phyloP scores from a whole-genome alignment of 192 early-diverging fungal species.

The Blastocladiella britannica region DNA sequence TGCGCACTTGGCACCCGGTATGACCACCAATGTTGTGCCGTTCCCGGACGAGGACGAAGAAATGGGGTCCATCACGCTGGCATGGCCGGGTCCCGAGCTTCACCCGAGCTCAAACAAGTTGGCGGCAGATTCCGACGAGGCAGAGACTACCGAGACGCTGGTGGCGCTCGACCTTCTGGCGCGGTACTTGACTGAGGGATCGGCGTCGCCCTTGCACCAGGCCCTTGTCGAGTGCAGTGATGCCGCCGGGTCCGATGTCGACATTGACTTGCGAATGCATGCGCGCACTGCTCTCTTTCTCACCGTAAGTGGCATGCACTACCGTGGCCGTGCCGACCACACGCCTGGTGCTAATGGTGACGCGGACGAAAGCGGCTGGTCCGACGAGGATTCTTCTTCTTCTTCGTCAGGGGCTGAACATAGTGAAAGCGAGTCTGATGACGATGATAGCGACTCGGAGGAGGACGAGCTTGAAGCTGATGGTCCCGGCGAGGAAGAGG shows the following conservation, averaged over 20 bases:
- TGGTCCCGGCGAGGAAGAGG: conserved; percentile 7
- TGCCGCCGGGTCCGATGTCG: conserved; percentile 39
- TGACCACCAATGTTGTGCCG: conserved; percentile 14
- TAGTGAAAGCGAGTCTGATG: conserved; percentile 2
- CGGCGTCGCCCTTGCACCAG: conserved; percentile 49
- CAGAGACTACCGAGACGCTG: conserved; percentile 31
- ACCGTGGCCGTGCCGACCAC: conserved; percentile 2
- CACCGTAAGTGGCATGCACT: conserved; percentile 41
- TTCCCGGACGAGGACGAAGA: conserved; percentile 45
- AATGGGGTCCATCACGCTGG: conserved; percentile 36
- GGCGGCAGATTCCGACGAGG: too few species aligned
- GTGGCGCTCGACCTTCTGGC: conserved; percentile 48
- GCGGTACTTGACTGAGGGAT: conserved; percentile 43
- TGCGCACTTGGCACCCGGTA: too few species aligned
- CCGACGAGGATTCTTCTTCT: too few species aligned
- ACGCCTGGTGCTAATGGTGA: too few species aligned
- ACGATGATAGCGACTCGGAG: conserved; percentile 13
- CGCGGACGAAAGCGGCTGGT: too few species aligned
- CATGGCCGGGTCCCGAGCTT: conserved; percentile 55
- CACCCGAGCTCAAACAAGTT: too few species aligned
- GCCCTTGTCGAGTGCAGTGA: conserved; percentile 49
- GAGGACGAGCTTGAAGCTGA: conserved; percentile 9
- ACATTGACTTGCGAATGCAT: conserved; percentile 27
- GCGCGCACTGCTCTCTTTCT: conserved; percentile 33
- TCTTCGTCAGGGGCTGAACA: conserved; percentile 3